Conservation (phyloP, 371 early-diverging fungal species). For the Gilbertella persicaria region DNA sequence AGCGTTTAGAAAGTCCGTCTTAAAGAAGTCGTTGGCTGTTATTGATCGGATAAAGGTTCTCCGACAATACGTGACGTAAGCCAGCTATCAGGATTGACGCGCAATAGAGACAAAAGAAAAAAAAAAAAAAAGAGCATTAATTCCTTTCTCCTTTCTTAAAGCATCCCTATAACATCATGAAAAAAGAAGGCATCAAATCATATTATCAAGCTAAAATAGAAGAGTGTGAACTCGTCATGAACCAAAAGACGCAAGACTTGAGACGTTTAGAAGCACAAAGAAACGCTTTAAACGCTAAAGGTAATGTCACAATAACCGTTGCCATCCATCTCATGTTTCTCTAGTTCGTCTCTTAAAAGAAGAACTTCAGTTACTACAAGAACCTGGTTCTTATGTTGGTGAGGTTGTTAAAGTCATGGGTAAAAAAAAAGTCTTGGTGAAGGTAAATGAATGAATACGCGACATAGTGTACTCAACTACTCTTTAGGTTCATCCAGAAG, state of each 20-base stretch:
- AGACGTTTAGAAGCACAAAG: slow-evolving; percentile 98
- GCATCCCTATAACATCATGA: too few species aligned
- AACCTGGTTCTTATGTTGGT: slow-evolving; percentile 97
- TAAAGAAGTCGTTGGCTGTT: too few species aligned
- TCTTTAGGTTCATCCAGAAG: slow-evolving; percentile 92
- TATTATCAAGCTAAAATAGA: slow-evolving; percentile 85
- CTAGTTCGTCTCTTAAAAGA: slow-evolving; percentile 97
- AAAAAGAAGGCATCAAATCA: slow-evolving; percentile 63
- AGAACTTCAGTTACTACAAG: slow-evolving; percentile 97
- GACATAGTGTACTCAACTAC: background rate
- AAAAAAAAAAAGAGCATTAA: too few species aligned
- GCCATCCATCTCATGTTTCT: background rate
- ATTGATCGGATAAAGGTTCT: too few species aligned
- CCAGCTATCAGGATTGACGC: too few species aligned
- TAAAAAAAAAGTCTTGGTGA: slow-evolving; percentile 98
- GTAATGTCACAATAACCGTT: slow-evolving; percentile 46
- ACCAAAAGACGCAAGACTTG: slow-evolving; percentile 92
- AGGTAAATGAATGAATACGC: slow-evolving; percentile 59
- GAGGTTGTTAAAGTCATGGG: slow-evolving; percentile 99
- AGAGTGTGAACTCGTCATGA: slow-evolving; percentile 85
- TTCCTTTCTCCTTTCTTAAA: too few species aligned
- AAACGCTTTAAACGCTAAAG: slow-evolving; percentile 95
- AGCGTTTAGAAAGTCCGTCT: too few species aligned
- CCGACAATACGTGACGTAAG: too few species aligned
- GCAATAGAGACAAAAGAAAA: too few species aligned